Evolutionary conservation across 306 rosid species (phyloP).

Genomic region (Quercus robur): DNA sequence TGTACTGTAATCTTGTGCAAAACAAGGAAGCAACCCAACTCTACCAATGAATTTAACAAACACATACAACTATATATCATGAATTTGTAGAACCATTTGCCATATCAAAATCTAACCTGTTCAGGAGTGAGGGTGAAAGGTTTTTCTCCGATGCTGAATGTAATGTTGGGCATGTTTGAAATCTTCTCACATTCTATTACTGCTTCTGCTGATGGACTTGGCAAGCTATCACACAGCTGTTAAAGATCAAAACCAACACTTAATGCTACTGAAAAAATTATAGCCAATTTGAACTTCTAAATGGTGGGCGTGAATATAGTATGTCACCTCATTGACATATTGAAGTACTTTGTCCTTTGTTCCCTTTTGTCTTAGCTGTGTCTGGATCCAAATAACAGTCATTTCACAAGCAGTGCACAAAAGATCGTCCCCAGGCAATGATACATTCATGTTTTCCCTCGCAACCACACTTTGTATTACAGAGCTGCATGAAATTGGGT

Average conservation of each 20-base stretch:
- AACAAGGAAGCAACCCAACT: background rate
- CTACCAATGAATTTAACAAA: background rate
- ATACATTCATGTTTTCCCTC: conserved; percentile 33
- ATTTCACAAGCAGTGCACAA: conserved; percentile 70
- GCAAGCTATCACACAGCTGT: conserved; percentile 76
- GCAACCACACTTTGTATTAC: conserved; percentile 69
- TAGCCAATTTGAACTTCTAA: conserved; percentile 1
- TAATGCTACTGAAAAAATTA: background rate
- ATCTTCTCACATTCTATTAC: conserved; percentile 51
- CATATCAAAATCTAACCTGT: conserved; percentile 50
- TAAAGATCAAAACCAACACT: conserved; percentile 14
- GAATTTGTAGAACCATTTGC: background rate
- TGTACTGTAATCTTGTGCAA: background rate
- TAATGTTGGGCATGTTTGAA: conserved; percentile 60
- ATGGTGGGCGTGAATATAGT: conserved; percentile 1
- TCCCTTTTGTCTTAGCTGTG: conserved; percentile 53
- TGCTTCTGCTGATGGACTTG: conserved; percentile 80
- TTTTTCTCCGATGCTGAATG: conserved; percentile 66
- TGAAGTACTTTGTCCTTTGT: conserved; percentile 58
- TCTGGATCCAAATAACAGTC: conserved; percentile 78
- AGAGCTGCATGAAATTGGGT: conserved; percentile 32
- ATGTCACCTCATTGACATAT: conserved; percentile 59
- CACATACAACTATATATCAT: background rate
- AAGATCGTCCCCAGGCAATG: conserved; percentile 32
- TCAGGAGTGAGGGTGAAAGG: conserved; percentile 63